phyloP scores from a whole-genome alignment of 345 rosid genomes.

The Ceriops tagal region DNA sequence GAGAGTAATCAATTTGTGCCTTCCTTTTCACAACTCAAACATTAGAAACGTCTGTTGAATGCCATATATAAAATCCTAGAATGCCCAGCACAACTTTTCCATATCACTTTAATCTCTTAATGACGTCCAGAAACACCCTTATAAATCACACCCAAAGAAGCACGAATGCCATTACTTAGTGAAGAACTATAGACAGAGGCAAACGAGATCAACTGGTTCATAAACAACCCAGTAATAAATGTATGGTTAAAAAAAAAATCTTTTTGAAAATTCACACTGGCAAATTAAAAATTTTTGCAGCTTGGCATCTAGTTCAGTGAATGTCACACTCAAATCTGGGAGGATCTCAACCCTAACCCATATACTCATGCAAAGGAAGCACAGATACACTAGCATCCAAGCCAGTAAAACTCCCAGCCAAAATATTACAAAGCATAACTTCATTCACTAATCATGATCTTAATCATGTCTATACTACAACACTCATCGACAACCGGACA shows the following conservation, averaged over 20 bases:
- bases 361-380: neutral
- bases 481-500: neutral
- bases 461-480: neutral
- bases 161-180: neutral
- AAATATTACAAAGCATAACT: neutral
- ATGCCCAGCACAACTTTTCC: neutral
- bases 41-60: neutral
- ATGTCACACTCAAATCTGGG: neutral
- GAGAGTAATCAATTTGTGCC: neutral
- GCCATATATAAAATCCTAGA: neutral
- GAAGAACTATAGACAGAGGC: too few species aligned
- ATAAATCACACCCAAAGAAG: neutral
- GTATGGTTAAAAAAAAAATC: neutral
- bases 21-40: neutral
- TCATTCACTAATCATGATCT: neutral
- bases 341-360: neutral
- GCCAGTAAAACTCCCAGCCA: neutral
- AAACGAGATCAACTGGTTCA: neutral
- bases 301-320: too few species aligned
- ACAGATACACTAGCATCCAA: neutral
- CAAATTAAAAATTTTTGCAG: neutral
- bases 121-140: neutral
- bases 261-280: neutral
- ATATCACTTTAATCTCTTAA: neutral
- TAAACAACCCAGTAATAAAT: slow-evolving; percentile 2